These are phyloP conservation scores for Ophiosphaerella korrae DNA, from an alignment of 2,329 filamentous ascomycete species.

Conservation along the genomic window DNA sequence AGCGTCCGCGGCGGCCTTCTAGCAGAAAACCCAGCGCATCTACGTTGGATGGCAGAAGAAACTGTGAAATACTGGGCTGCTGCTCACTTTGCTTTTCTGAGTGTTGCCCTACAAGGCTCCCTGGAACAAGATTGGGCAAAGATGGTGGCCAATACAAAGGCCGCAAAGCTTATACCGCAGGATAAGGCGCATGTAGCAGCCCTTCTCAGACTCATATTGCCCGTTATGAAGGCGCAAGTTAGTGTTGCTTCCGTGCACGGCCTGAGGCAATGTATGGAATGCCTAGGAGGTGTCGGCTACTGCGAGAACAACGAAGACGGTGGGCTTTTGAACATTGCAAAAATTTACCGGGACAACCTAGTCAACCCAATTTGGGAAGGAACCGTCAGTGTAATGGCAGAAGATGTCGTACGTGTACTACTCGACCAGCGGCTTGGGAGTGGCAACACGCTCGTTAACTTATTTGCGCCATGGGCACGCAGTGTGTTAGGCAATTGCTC, in stretches of 20 bases:
- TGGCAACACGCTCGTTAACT: slow-evolving; percentile 25
- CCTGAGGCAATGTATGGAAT: slow-evolving; percentile 63
- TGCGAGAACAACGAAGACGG: slow-evolving; percentile 66
- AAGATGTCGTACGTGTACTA: slow-evolving; percentile 56
- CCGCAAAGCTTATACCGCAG: slow-evolving; percentile 25
- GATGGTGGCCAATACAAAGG: slow-evolving; percentile 25
- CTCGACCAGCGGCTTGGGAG: slow-evolving; percentile 36
- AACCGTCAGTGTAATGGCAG: slow-evolving; percentile 72
- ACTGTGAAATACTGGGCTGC: slow-evolving; percentile 62
- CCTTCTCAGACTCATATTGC: slow-evolving; percentile 31
- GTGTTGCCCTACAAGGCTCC: slow-evolving; percentile 60
- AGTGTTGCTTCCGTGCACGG: slow-evolving; percentile 51
- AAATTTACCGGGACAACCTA: slow-evolving; percentile 67
- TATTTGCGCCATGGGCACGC: slow-evolving; percentile 26
- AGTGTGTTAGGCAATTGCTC: slow-evolving; percentile 13
- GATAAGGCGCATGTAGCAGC: slow-evolving; percentile 16
- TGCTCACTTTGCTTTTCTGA: slow-evolving; percentile 62
- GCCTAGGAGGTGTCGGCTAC: slow-evolving; percentile 70
- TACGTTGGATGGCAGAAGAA: slow-evolving; percentile 62
- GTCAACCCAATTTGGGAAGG: slow-evolving; percentile 74
- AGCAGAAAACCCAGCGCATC: slow-evolving; percentile 60
- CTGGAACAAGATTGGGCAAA: slow-evolving; percentile 53
- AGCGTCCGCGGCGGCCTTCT: slow-evolving; percentile 57
- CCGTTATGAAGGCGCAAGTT: slow-evolving; percentile 32
- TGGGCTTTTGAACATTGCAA: slow-evolving; percentile 64